Evolutionary conservation across 768 basidiomycete species (phyloP).

Genomic region (Russula sp.): DNA sequence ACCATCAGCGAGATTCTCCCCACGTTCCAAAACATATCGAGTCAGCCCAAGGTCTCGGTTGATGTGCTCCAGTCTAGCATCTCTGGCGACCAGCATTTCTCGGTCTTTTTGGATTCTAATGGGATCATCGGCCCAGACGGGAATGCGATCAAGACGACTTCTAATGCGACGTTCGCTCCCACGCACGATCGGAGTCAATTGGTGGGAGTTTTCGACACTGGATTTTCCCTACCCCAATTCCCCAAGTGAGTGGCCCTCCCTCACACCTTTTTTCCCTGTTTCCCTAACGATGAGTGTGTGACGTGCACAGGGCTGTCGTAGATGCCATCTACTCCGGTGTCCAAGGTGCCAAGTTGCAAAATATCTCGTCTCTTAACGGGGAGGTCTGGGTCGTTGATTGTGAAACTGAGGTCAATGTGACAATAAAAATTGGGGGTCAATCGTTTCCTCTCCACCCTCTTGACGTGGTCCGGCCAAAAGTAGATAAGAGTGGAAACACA

Average conservation of each 20-base stretch:
- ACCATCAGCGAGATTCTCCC: slow-evolving; percentile 53
- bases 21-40: slow-evolving; percentile 41
- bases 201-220: slow-evolving; percentile 60
- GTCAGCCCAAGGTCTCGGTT: slow-evolving; percentile 46
- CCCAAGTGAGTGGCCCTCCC: slow-evolving; percentile 31
- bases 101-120: slow-evolving; percentile 50
- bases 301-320: slow-evolving; percentile 37
- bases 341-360: slow-evolving; percentile 41
- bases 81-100: slow-evolving; percentile 56
- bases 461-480: slow-evolving; percentile 41
- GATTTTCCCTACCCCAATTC: slow-evolving; percentile 60
- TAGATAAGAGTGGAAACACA: slow-evolving; percentile 23
- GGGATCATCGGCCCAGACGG: slow-evolving; percentile 58
- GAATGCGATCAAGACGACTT: slow-evolving; percentile 37
- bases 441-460: slow-evolving; percentile 58
- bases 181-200: slow-evolving; percentile 53
- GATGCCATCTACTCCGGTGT: slow-evolving; percentile 54
- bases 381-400: slow-evolving; percentile 60
- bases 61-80: slow-evolving; percentile 35
- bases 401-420: slow-evolving; percentile 52
- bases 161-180: slow-evolving; percentile 55
- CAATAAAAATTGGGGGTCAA: slow-evolving; percentile 53
- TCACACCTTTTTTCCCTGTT: slow-evolving; percentile 9
- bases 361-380: slow-evolving; percentile 33
- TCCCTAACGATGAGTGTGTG: neutral